Evolutionary conservation across 805 yeast genomes (phyloP).

Genomic region (Metschnikowia colocasiae): DNA sequence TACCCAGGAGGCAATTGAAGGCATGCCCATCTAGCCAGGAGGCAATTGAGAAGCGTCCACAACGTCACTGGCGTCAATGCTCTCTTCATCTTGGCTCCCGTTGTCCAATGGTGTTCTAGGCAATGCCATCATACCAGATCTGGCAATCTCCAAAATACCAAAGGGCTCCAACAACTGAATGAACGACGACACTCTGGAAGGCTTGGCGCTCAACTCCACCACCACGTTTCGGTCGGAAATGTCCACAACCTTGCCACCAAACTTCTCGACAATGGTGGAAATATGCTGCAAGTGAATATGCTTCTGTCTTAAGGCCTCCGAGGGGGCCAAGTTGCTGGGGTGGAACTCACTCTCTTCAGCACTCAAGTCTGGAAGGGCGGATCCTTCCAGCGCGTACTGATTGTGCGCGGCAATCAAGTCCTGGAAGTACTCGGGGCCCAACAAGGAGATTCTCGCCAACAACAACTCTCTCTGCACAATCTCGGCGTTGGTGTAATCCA

Average conservation of each 20-base stretch:
- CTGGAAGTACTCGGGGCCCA: slow-evolving; percentile 98
- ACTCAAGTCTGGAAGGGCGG: slow-evolving; percentile 41
- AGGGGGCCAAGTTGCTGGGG: slow-evolving; percentile 84
- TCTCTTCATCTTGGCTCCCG: slow-evolving; percentile 46
- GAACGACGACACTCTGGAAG: slow-evolving; percentile 81
- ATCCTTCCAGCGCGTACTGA: slow-evolving; percentile 38
- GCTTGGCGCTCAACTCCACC: slow-evolving; percentile 92
- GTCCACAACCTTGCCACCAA: slow-evolving; percentile 91
- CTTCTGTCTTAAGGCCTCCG: slow-evolving; percentile 92
- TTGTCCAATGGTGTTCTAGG: slow-evolving; percentile 88
- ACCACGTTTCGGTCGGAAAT: slow-evolving; percentile 90
- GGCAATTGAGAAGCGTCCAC: slow-evolving; percentile 91
- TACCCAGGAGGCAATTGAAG: slow-evolving; percentile 89
- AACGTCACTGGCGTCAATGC: slow-evolving; percentile 57
- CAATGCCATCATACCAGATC: slow-evolving; percentile 98
- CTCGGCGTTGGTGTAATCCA: slow-evolving; percentile 88
- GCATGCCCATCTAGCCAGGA: slow-evolving; percentile 61
- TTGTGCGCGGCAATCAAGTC: slow-evolving; percentile 87
- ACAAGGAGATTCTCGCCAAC: slow-evolving; percentile 83
- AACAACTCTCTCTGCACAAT: slow-evolving; percentile 88
- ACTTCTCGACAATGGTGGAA: slow-evolving; percentile 72
- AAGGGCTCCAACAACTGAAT: slow-evolving; percentile 89
- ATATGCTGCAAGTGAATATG: slow-evolving; percentile 85
- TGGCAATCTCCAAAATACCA: slow-evolving; percentile 92
- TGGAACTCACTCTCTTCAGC: slow-evolving; percentile 57